Conservation (phyloP, 352 stramenopile species). For the Phytophthora tubulina region DNA sequence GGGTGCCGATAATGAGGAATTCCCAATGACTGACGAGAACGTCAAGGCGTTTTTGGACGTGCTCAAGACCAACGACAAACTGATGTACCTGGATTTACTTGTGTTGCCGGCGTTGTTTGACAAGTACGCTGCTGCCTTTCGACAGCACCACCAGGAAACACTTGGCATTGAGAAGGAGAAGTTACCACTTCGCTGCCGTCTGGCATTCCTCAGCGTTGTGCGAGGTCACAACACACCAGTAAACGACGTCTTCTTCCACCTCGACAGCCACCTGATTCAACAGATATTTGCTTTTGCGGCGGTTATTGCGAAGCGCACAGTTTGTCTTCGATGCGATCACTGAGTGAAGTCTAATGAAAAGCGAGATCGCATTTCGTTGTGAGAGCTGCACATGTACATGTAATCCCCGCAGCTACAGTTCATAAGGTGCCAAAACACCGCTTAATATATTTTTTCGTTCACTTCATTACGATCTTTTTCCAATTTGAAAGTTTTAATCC, state of each 20-base stretch:
- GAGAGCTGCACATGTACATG: conserved; percentile 4
- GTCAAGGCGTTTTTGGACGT: conserved; percentile 30
- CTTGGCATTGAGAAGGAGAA: conserved; percentile 45
- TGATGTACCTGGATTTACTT: conserved; percentile 41
- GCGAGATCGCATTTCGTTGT: neutral
- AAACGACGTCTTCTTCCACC: conserved; percentile 16
- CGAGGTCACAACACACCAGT: conserved; percentile 17
- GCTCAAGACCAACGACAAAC: conserved; percentile 40
- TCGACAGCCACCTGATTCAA: conserved; percentile 35
- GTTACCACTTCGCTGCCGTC: conserved; percentile 28
- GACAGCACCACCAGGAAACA: conserved; percentile 30
- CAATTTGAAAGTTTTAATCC: neutral
- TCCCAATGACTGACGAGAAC: conserved; percentile 32
- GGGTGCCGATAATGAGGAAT: conserved; percentile 37
- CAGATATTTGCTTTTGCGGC: conserved; percentile 40
- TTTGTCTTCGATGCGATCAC: conserved; percentile 40
- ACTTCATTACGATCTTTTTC: neutral
- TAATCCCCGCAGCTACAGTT: neutral
- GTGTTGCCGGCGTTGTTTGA: conserved; percentile 31
- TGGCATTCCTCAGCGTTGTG: conserved; percentile 42
- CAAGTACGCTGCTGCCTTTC: conserved; percentile 34
- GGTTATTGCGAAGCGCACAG: conserved; percentile 35
- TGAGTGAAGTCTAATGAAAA: conserved; percentile 13
- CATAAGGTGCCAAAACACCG: neutral
- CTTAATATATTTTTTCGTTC: too few relatives aligned